Base-by-base conservation (phyloP, 331 rosid genomes). In the Saraca asoca region DNA sequence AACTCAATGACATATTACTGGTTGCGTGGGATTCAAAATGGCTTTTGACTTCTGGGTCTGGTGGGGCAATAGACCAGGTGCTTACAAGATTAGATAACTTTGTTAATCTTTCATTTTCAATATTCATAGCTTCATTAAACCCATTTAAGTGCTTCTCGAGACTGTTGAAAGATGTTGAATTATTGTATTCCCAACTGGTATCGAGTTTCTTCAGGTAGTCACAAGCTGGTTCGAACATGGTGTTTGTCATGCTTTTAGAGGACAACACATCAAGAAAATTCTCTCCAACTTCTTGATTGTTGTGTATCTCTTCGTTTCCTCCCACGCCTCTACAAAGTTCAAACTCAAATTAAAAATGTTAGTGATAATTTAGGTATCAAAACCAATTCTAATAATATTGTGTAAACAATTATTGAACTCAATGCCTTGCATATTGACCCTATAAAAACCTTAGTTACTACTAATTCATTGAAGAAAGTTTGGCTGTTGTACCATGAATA, bases 51-150 rank as follows among this genome's bases (percentile, higher is more conserved):
- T 84, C 75, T 0, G 87, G 90, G 64, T 79, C 78, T 4, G 98
- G 98, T 6, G 94, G 88, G 20, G 98, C 95, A 70, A 92, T 87
- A 34, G 96, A 87, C 95, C 96, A 92, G 37, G 83, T 85, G 89
- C 82, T 82, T 0, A 89, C 90, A 31, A 84, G 87, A 75, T 82
- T 85, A 0, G 94, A 88, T 69, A 89, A 45, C 78, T 85, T 91
- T 52, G 79, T 75, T 48, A 85, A 62, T 67, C 95, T 81, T 54
- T 87, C 88, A 68, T 73, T 82, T 43, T 84, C 87, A 12, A 69
- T 62, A n/a, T n/a, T n/a, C 50, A 72, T 24, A 11, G 77, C 66
- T 43, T 71, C 78, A 62, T 75, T 76, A n/a, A 76, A 82, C 39
- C 87, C 90, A 67, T 79, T 76, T 39, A 82, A 48, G 5, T 83